Percentiles rank a stretch among this genome's conserved stretches.
phyloP scores from a whole-genome alignment of 352 stramenopile genomes.

The Phytopythium aichiense region DNA sequence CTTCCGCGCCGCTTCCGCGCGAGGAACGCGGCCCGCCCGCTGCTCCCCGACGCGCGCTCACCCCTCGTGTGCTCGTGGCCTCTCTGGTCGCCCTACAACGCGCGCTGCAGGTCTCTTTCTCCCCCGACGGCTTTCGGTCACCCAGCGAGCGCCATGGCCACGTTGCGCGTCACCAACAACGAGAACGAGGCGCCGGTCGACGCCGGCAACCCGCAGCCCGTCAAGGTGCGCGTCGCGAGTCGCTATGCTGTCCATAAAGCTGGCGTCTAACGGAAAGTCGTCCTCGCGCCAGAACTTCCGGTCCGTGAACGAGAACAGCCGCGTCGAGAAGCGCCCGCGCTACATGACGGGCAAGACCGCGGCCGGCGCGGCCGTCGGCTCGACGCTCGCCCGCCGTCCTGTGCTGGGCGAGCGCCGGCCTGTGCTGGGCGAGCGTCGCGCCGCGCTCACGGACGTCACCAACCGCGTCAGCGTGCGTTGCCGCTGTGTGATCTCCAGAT shows the following conservation, averaged over 20 bases:
- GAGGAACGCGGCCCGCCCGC: neutral
- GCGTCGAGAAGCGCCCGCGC: conserved; percentile 57
- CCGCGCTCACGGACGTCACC: conserved; percentile 60
- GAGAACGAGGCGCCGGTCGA: conserved; percentile 64
- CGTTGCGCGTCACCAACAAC: conserved; percentile 43
- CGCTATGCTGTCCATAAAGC: neutral
- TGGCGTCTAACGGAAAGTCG: neutral
- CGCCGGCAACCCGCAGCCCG: conserved; percentile 25
- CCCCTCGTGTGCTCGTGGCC: neutral
- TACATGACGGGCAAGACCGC: conserved; percentile 38
- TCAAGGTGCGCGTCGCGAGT: conserved; percentile 32
- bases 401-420: neutral
- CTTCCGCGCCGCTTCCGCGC: neutral
- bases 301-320: conserved; percentile 36
- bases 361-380: conserved; percentile 13
- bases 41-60: neutral
- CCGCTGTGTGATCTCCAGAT: neutral
- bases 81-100: neutral
- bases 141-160: conserved; percentile 21
- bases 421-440: conserved; percentile 17
- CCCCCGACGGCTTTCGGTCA: conserved; percentile 5
- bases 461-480: conserved; percentile 63
- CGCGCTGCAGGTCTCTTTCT: neutral
- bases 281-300: conserved; percentile 24
- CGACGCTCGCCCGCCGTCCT: conserved; percentile 14